Conservation (phyloP, 495 filamentous ascomycete genomes). For the Cercophora newfieldiana region DNA sequence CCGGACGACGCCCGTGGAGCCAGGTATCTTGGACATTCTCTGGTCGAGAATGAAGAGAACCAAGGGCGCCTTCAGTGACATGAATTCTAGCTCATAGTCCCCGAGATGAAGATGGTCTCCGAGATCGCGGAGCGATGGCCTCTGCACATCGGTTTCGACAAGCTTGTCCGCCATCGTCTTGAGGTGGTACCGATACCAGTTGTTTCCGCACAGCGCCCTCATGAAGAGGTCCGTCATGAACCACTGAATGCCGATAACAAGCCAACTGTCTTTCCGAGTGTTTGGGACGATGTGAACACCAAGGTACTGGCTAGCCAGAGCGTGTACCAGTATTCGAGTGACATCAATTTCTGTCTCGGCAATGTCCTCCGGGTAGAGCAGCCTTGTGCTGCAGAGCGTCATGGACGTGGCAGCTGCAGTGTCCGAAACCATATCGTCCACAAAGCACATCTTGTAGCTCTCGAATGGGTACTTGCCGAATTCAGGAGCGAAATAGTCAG, state of each 20-base stretch:
- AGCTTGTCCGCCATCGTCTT: slow-evolving; percentile 82
- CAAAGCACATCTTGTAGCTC: slow-evolving; percentile 87
- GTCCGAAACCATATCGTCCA: slow-evolving; percentile 79
- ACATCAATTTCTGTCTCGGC: slow-evolving; percentile 78
- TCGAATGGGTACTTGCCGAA: slow-evolving; percentile 86
- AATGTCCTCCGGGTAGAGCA: slow-evolving; percentile 79
- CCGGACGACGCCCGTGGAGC: slow-evolving; percentile 76
- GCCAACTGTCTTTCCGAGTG: slow-evolving; percentile 79
- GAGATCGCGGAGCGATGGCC: slow-evolving; percentile 79
- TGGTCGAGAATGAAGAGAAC: slow-evolving; percentile 93
- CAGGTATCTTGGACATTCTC: slow-evolving; percentile 81
- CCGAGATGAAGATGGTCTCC: slow-evolving; percentile 79
- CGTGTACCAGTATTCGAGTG: slow-evolving; percentile 75
- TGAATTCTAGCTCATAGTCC: slow-evolving; percentile 78
- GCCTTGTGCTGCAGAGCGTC: slow-evolving; percentile 80
- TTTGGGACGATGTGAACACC: slow-evolving; percentile 85
- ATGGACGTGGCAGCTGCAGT: slow-evolving; percentile 75
- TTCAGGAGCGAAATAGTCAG: slow-evolving; percentile 81
- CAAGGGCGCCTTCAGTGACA: slow-evolving; percentile 86
- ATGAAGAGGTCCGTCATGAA: slow-evolving; percentile 93
- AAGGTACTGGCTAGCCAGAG: slow-evolving; percentile 89
- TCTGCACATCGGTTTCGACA: slow-evolving; percentile 74
- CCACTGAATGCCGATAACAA: slow-evolving; percentile 86
- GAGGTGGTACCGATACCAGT: slow-evolving; percentile 88
- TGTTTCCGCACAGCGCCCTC: slow-evolving; percentile 85